Evolutionary conservation across 192 early-diverging fungal species (phyloP), one percentile per base, ranked within the genome.

Genomic region (Glomus cerebriforme): DNA sequence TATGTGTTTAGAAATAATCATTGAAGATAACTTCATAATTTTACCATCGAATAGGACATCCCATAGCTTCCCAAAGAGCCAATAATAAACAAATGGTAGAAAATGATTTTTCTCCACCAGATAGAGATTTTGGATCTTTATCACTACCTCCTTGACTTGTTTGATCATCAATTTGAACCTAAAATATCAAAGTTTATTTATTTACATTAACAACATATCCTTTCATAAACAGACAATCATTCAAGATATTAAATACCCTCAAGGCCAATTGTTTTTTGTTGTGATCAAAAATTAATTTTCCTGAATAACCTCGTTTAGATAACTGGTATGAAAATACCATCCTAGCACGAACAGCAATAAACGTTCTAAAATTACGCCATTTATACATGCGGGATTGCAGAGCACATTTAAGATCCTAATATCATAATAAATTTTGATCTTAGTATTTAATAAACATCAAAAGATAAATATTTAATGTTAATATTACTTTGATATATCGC

Each of bases 91-190:
- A 98, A 22, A 99, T 92, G 15, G 95, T 96, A 0, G 96, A 93
- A 79, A 95, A 99, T 47, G 94, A 96, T 84, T 98, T 98, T 89
- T 99, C 98, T 27, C 98, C 98, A 19, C 98, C 98, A 12, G 96
- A 98, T 22, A 99, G 86, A 10, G 96, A 94, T 77, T 90, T 92
- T 26, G 96, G 91, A 83, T 97, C 96, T 82, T 96, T 98, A 29
- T 93, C 85, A 13, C 81, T 77, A 10, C 79, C 68, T 2, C 79
- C 68, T 2, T 73, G 86, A 24, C 88, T 87, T 66, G 78, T 82
- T 70, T 82, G 81, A 6, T 75, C 80, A n/a, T 85, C 80, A 22
- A 74, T 78, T 75, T 72, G 85, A 80, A 81, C 84, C 58, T 78
- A 85, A 19, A n/a, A 80, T 86, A 59, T 83, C 77, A 59, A 81